Evolutionary conservation across 2,329 filamentous ascomycete genomes (phyloP).

Genomic region (Ceratocystis ficicola): DNA sequence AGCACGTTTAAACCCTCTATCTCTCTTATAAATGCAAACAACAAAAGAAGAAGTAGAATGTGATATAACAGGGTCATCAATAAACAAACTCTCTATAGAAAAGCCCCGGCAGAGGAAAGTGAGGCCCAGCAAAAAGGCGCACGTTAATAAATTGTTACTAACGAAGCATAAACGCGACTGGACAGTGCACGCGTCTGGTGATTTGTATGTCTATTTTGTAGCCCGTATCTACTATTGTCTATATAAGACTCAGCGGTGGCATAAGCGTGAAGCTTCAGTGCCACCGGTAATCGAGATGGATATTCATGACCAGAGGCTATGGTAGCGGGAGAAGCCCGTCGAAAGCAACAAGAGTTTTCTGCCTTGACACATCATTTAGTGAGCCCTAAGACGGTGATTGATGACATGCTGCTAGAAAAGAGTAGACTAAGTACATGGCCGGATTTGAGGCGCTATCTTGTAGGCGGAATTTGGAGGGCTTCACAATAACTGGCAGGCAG

Average conservation of each 20-base stretch:
- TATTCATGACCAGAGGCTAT: background rate
- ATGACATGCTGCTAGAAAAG: no score
- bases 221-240: background rate
- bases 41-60: background rate
- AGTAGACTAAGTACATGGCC: no score
- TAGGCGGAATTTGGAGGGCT: background rate
- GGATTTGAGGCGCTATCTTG: no score
- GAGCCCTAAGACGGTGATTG: no score
- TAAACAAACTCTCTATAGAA: background rate
- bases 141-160: background rate
- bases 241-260: background rate
- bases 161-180: background rate
- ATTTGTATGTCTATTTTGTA: background rate
- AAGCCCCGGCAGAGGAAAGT: background rate
- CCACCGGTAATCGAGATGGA: background rate
- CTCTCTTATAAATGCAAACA: background rate
- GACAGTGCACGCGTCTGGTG: conserved; percentile 5
- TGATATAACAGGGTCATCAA: background rate
- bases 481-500: background rate
- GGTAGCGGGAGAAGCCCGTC: no score
- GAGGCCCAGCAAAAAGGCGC: conserved; percentile 5
- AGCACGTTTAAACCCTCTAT: background rate
- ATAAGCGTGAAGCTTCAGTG: background rate
- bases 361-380: no score
- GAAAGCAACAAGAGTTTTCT: no score